Base-by-base conservation (phyloP, 2,329 filamentous ascomycete species). In the Verticillium zaregamsianum region DNA sequence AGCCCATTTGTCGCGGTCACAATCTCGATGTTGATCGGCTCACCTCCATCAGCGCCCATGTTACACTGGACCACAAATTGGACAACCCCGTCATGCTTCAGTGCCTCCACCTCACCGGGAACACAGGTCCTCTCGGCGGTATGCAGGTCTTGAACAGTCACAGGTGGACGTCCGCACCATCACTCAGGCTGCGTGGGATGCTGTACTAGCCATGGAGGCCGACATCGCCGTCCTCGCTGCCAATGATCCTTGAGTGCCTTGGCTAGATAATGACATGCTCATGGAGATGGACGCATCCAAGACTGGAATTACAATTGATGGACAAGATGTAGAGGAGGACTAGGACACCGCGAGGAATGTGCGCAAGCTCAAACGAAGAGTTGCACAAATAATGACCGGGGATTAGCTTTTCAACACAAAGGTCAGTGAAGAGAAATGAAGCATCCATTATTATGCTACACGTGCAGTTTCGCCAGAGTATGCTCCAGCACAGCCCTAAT, bases 401-500 rank as follows among this genome's bases (percentile, higher is more conserved):
- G 5, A 28, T 28, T 5, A 28, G 28, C 28, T 5, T 4, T 28
- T 28, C 1, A 28, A 28, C 28, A 28, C 28, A 28, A 5, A 28
- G 28, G 28, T 28, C 28, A 28, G 28, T 28, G 28, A 28, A 52
- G n/a, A 52, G 15, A 40, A 15, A 52, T 23, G 12, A 4, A 14
- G 8, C 20, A 12, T 23, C 20, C 8, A 5, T n/a, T 5, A 31
- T 55, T 3, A 32, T 33, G 17, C n/a, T 33, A 64, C 23, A 55
- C 71, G 65, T 59, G 54, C 54, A 77, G 61, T 62, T 73, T 74
- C 52, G 61, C 61, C 71, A 76, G 81, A 0, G 80, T 85, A 66
- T 84, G 79, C 67, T 84, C 78, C 65, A 89, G 66, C 1, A 89
- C 86, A 8, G 76, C 79, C 62, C 76, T 76, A 64, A 89, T 81